A percentile compares a stretch with the other conserved stretches of the same genome.
Evolutionary conservation across 202 grass and related monocot genomes (phyloP).

Genomic region (Hordeum pubiflorum): DNA sequence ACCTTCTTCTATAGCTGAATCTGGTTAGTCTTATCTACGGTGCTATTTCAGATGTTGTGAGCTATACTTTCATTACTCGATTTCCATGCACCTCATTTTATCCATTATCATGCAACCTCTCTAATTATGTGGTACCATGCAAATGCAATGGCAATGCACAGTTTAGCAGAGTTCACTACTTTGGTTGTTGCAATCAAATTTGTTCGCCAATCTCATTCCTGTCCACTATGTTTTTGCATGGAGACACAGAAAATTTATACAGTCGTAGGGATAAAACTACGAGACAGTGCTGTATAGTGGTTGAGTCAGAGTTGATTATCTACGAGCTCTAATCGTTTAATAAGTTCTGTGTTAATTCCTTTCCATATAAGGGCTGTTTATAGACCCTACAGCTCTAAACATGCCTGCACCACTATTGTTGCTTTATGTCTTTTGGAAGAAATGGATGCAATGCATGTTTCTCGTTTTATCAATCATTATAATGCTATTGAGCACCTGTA

Average conservation of each 20-base stretch:
- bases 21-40: constrained; percentile 53
- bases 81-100: not conserved
- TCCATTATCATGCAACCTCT: not conserved
- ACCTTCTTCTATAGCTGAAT: constrained; percentile 63
- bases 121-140: not conserved
- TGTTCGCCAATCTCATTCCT: not conserved
- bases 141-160: not conserved
- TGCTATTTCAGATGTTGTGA: not conserved
- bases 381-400: not conserved
- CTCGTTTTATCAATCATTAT: not conserved
- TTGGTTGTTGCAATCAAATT: constrained; percentile 12
- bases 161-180: constrained; percentile 5
- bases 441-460: not conserved
- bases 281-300: not conserved
- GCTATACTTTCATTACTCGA: constrained; percentile 8
- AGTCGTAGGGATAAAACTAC: not conserved
- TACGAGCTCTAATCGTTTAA: not conserved
- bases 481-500: not conserved
- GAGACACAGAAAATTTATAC: not conserved
- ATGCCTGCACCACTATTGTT: not conserved
- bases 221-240: not conserved
- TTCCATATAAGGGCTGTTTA: not conserved
- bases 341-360: not conserved
- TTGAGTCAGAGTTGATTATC: not conserved
- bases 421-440: constrained; percentile 10